Base-by-base conservation (phyloP, 495 filamentous ascomycete species). In the Corynascus novoguineensis region DNA sequence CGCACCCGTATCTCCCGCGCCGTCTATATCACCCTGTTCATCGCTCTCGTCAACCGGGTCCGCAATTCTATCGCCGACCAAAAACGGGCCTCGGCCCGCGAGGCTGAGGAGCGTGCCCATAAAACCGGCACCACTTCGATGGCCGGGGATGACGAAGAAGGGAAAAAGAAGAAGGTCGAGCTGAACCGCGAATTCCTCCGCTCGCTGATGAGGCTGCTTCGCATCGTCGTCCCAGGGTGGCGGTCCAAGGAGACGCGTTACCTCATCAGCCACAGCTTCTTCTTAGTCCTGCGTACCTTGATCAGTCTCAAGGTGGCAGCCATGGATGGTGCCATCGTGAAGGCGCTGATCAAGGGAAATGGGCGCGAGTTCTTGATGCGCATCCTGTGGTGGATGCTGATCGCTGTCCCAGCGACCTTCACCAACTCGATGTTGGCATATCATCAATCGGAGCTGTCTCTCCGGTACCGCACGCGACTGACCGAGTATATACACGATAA, bases 341-440 rank as follows among this genome's bases (percentile, higher is more conserved):
- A 91, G 69, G 89, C 83, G 61, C 72, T 98, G 55, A 90, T 98
- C 25, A 84, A 90, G 64, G 93, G 93, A 7, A 92, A 85, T 62
- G 93, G 93, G 19, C 91, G 81, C 71, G 90, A 95, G 52, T 98
- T 98, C 63, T 75, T 97, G 63, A 82, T 83, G 45, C 86, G 90
- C 10, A 81, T 98, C 60, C 83, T 95, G 5, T 97, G 92, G 91
- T 98, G 93, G 93, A 98, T 98, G 93, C 72, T 90, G 60, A 92
- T 98, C 63, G 91, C 93, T 41, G 78, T 98, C n/a, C 93, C 93
- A 5, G 95, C 93, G 17, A 97, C 95, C 0, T 98, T 97, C 62
- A 98, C 93, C 24, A 98, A 98, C 72, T 97, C 93, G 2, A 97
- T 97, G 95, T 78, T 98, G n/a, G 91, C 90, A 5, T 98, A 95